Base-by-base conservation (phyloP, 106 monocot genomes). In the Dendrobium nobile region DNA sequence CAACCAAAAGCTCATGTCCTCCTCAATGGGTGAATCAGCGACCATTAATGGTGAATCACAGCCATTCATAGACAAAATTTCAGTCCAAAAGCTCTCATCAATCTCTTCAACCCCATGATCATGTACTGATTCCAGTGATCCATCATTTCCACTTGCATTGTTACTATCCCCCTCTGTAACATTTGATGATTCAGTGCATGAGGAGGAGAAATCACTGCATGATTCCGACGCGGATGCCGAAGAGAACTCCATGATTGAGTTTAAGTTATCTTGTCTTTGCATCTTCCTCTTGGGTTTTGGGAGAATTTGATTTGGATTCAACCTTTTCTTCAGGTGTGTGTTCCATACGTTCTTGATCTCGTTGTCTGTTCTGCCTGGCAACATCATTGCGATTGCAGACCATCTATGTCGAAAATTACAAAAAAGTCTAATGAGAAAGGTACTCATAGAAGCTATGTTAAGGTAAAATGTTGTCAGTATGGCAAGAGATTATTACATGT, bases 351-450 rank as follows among this genome's bases (percentile, higher is more conserved):
- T 65, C 26, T 65, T 65, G 24, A 65, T 65, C 65, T 65, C 65
- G 65, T 65, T 65, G 26, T 65, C 65, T n/a, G 65, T 65, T 65
- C 65, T 65, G 22, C 65, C 65, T 26, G 65, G 65, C 5, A 65
- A 26, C 26, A 7, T 65, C 22, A 9, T 9, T 24, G 65, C 65
- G 20, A 65, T 65, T 7, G 65, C 65, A n/a, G 65, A 65, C 65
- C 65, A 65, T 65, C 65, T 65, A 0, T 0, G 18, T 17, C 15
- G 1, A 56, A 56, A 15, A 56, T 15, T 56, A 19, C 4, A 4
- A 56, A 56, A 56, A 0, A 45, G 45, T 45, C 9, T 6, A 45
- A 45, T 45, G 45, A 45, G 45, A 45, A 6, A 45, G 45, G 6
- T 9, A 6, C 9, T 45, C 0, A 44, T 44, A 8, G 8, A 44